Conservation (phyloP, 352 stramenopile species). For the Nothophytophthora sp. region DNA sequence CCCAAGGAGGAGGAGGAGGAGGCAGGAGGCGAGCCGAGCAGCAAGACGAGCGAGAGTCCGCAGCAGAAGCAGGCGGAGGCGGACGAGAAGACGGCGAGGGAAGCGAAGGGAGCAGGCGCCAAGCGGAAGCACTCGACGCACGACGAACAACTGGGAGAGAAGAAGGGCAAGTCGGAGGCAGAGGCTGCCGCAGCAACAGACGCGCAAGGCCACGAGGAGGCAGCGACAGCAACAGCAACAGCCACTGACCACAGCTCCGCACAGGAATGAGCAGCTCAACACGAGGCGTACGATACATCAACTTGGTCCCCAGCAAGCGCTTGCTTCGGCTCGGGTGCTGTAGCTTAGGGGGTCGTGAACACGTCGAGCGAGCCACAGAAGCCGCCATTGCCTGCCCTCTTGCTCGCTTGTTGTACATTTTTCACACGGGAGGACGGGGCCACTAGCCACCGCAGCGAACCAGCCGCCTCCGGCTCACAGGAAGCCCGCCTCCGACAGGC, state of each 20-base stretch:
- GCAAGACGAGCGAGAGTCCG: background rate
- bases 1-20: constrained; percentile 9
- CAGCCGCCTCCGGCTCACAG: constrained; percentile 35
- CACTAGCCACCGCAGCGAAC: no score
- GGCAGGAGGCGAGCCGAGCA: constrained; percentile 4
- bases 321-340: constrained; percentile 2
- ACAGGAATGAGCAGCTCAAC: constrained; percentile 8
- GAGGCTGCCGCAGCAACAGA: constrained; percentile 10
- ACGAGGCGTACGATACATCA: constrained; percentile 24
- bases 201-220: constrained; percentile 7
- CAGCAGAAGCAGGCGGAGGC: constrained; percentile 14
- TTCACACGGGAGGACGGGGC: no score
- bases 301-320: background rate
- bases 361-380: no score
- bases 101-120: constrained; percentile 20
- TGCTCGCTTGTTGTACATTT: no score
- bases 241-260: constrained; percentile 2
- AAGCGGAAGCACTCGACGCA: constrained; percentile 28
- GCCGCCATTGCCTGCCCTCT: no score
- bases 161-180: constrained; percentile 27
- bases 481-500: constrained; percentile 86
- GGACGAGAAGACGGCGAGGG: no score
- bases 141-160: constrained; percentile 22
- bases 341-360: background rate
- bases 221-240: no score